A percentile compares a stretch with the other conserved stretches of the same genome.
These are phyloP conservation scores for Lobosporangium transversale DNA, from an alignment of 192 early-diverging fungal genomes.

Conservation along the genomic window DNA sequence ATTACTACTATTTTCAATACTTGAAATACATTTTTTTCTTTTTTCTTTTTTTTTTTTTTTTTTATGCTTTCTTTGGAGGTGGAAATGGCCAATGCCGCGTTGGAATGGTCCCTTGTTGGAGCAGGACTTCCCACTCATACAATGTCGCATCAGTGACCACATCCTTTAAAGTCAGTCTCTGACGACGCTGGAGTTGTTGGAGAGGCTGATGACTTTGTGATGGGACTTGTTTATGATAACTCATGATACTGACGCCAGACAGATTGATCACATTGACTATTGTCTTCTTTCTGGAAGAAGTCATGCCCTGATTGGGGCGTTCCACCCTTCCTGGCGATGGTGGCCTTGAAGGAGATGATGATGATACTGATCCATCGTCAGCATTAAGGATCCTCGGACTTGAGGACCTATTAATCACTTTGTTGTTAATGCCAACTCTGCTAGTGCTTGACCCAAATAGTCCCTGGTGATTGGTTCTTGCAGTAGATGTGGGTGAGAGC, in stretches of 20 bases:
- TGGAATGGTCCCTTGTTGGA: slow-evolving; percentile 5
- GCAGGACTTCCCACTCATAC: slow-evolving; percentile 32
- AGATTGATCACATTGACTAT: slow-evolving; percentile 30
- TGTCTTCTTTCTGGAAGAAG: background rate
- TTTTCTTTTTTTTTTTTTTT: background rate
- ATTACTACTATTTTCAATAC: no score
- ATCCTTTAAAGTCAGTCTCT: slow-evolving; percentile 15
- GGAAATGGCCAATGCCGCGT: background rate
- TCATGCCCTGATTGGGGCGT: no score
- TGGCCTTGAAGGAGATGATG: no score
- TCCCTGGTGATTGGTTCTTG: no score
- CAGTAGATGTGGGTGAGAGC: no score
- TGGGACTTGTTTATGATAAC: slow-evolving; percentile 16
- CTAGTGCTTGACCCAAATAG: background rate
- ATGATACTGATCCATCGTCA: no score
- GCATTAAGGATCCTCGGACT: no score
- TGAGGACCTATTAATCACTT: no score
- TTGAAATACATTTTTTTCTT: no score
- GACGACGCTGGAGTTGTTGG: background rate
- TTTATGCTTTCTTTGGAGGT: background rate
- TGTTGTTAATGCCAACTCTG: no score
- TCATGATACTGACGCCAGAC: slow-evolving; percentile 12
- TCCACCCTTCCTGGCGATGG: no score
- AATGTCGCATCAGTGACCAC: slow-evolving; percentile 35
- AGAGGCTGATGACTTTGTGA: slow-evolving; percentile 1